Evolutionary conservation across 805 yeast genomes (phyloP), one percentile per base, ranked within the genome.

Genomic region (Pichia heedii): DNA sequence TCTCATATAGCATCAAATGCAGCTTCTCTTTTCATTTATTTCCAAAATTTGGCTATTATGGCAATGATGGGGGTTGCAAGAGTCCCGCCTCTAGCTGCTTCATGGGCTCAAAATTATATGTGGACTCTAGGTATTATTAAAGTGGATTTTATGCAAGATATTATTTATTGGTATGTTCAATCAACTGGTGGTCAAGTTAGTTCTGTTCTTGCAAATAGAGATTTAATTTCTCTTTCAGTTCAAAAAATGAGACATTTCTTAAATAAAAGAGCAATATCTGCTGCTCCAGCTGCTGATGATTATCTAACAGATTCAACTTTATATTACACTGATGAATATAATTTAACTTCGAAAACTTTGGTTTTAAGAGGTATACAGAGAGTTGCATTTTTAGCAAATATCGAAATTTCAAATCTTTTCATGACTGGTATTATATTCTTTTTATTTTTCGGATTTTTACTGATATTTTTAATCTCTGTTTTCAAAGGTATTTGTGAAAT

Each of bases 1-100:
- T 89, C 96, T 3, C 97, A 93, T 60, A 88, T 93, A 57, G 96
- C 97, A n/a, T 84, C 96, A 18, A 93, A 93, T 67, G 82, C 96
- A 16, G 81, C 90, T 58, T 85, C 97, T 1, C 69, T 93, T 48
- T 93, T 93, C 65, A 79, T 88, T 43, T 93, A 93, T 65, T 93
- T 90, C 76, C 99, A 93, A 69, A 78, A 84, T 45, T 71, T 93
- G 53, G 96, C 97, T 19, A 79, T 90, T 47, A 82, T 90, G 18
- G 76, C 95, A 16, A 89, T 93, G 96, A 82, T 88, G 88, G 96
- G 94, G 44, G 97, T 90, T 26, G 76, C 86, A 19, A 70, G 77
- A 48, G 84, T 87, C 19, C 98, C 98, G 2, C 98, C 98, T 3
- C 89, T 93, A 53, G 97, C 95, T 10, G 73, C 84, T 8, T 79